Evolutionary conservation across 441 rosid genomes (phyloP).

Genomic region (Codiaeum variegatum): DNA sequence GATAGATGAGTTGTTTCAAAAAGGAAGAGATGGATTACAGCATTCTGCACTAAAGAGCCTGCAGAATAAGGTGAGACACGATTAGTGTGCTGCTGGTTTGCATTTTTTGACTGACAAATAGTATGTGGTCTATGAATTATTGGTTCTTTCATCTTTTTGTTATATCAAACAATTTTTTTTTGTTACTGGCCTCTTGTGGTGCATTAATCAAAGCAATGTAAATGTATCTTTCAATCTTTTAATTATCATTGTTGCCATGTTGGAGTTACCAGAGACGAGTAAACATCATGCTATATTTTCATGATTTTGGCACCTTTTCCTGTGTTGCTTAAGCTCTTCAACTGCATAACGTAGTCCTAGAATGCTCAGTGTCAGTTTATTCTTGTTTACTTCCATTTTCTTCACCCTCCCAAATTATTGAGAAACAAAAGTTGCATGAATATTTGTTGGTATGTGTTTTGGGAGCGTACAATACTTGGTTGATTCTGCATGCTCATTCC

Average conservation of each 20-base stretch:
- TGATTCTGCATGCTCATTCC: constrained; percentile 3
- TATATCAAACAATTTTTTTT: background rate
- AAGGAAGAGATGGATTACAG: constrained; percentile 46
- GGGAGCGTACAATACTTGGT: background rate
- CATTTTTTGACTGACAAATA: background rate
- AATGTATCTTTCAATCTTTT: background rate
- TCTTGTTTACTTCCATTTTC: background rate
- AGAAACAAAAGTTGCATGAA: background rate
- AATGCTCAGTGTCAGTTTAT: background rate
- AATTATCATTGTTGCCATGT: background rate
- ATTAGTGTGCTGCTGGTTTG: background rate
- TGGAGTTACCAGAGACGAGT: background rate
- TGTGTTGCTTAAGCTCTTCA: background rate
- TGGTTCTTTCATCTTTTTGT: background rate
- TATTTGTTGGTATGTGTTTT: background rate
- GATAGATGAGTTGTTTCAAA: constrained; percentile 64
- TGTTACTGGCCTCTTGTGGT: background rate
- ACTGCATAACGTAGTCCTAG: background rate
- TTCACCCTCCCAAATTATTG: background rate
- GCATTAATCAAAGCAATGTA: background rate
- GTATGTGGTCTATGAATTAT: background rate
- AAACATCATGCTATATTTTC: background rate
- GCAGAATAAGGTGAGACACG: constrained; percentile 52
- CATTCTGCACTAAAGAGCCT: constrained; percentile 49
- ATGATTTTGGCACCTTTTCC: background rate